Evolutionary conservation across 805 yeast species (phyloP).

Genomic region (Metschnikowia cubensis): DNA sequence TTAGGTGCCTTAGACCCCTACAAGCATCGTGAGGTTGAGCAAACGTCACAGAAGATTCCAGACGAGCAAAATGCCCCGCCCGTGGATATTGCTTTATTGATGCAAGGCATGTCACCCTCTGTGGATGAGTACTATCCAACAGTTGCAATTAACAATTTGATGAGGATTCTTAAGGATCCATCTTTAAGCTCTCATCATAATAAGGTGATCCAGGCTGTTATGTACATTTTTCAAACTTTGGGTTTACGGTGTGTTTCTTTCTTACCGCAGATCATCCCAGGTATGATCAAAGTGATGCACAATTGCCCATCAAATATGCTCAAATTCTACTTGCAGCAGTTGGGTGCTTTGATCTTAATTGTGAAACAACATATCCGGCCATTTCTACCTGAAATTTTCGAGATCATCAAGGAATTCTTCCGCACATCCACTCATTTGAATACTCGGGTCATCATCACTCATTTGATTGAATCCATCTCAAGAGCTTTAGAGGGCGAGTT

Average conservation of each 20-base stretch:
- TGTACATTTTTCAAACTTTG: conserved; percentile 83
- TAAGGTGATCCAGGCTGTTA: conserved; percentile 88
- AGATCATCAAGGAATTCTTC: conserved; percentile 72
- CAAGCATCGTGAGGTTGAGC: conserved; percentile 87
- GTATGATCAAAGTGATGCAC: conserved; percentile 79
- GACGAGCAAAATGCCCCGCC: conserved; percentile 86
- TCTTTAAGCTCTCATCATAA: conserved; percentile 85
- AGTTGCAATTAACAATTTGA: conserved; percentile 80
- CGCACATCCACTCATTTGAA: conserved; percentile 40
- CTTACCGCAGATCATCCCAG: conserved; percentile 82
- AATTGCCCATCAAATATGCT: conserved; percentile 73
- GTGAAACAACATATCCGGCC: conserved; percentile 91
- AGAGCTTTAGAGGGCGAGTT: conserved; percentile 89
- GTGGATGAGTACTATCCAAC: conserved; percentile 93
- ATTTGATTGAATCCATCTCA: conserved; percentile 78
- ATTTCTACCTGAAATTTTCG: conserved; percentile 69
- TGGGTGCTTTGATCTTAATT: conserved; percentile 71
- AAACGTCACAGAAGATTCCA: conserved; percentile 49
- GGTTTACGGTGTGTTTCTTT: conserved; percentile 90
- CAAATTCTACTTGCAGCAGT: conserved; percentile 85
- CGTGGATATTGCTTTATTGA: conserved; percentile 80
- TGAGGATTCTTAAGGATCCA: conserved; percentile 80
- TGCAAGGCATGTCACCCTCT: conserved; percentile 93
- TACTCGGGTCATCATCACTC: conserved; percentile 74
- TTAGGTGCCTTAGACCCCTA: conserved; percentile 97